Conservation (phyloP, 2,329 filamentous ascomycete species). For the Onygenales sp. region DNA sequence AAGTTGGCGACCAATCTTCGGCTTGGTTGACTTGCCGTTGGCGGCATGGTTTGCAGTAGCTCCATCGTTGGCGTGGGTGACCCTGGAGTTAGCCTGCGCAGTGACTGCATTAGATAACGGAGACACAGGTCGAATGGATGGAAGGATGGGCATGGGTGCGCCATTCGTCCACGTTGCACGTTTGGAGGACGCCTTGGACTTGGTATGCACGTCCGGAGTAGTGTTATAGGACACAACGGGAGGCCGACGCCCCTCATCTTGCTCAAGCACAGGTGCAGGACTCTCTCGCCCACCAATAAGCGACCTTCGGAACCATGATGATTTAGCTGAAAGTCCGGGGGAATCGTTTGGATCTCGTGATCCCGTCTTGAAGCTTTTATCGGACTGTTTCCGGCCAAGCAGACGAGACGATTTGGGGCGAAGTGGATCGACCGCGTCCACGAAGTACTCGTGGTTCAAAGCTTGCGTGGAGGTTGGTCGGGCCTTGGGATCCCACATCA, state of each 20-base stretch:
- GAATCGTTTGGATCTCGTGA: slow-evolving; percentile 54
- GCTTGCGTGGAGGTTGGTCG: slow-evolving; percentile 88
- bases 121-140: slow-evolving; percentile 87
- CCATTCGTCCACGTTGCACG: slow-evolving; percentile 91
- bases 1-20: slow-evolving; percentile 91
- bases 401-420: slow-evolving; percentile 84
- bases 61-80: slow-evolving; percentile 44
- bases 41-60: slow-evolving; percentile 17
- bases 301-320: slow-evolving; percentile 95
- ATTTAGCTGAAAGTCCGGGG: slow-evolving; percentile 62
- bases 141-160: slow-evolving; percentile 87
- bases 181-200: slow-evolving; percentile 55
- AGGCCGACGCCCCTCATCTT: slow-evolving; percentile 28
- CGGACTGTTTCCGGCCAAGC: slow-evolving; percentile 82
- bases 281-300: slow-evolving; percentile 72
- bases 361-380: slow-evolving; percentile 54
- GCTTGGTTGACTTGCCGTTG: slow-evolving; percentile 55
- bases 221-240: slow-evolving; percentile 31
- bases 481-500: slow-evolving; percentile 96
- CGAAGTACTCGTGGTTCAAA: slow-evolving; percentile 90
- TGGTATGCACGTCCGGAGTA: slow-evolving; percentile 28
- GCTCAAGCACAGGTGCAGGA: slow-evolving; percentile 48
- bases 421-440: slow-evolving; percentile 82
- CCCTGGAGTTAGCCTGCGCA: slow-evolving; percentile 68
- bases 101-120: slow-evolving; percentile 92